Conservation (phyloP, 2,329 filamentous ascomycete species). For the Aspergillus costaricaensis region DNA sequence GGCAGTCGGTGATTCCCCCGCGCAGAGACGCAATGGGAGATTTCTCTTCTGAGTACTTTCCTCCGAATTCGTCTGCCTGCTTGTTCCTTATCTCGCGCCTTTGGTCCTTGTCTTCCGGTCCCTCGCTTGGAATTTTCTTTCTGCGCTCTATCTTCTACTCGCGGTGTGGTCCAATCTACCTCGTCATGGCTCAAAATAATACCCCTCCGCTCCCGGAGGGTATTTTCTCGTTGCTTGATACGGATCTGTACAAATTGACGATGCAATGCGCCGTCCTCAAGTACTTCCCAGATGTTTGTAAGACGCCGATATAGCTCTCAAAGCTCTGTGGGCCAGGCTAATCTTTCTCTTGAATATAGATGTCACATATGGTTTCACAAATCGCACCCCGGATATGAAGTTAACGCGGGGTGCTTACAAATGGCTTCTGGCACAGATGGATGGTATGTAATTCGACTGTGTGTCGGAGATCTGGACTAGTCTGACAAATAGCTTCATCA, state of each 20-base stretch:
- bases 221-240: slow-evolving; percentile 80
- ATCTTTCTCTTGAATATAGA: slow-evolving; percentile 38
- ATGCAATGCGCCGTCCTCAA: slow-evolving; percentile 98
- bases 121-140: background rate
- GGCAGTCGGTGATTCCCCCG: slow-evolving; percentile 7
- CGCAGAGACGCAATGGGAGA: slow-evolving; percentile 11
- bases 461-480: background rate
- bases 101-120: background rate
- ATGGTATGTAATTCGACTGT: slow-evolving; percentile 56
- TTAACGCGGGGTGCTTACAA: slow-evolving; percentile 77
- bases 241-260: slow-evolving; percentile 90
- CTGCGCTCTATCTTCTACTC: background rate
- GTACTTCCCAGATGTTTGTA: slow-evolving; percentile 73
- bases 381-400: slow-evolving; percentile 91
- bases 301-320: slow-evolving; percentile 21
- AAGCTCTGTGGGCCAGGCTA: background rate
- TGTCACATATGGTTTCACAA: slow-evolving; percentile 92
- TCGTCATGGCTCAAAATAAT: slow-evolving; percentile 31
- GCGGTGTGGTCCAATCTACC: background rate
- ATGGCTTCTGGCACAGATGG: slow-evolving; percentile 83
- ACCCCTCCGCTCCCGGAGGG: slow-evolving; percentile 58
- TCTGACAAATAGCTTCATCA: slow-evolving; percentile 36
- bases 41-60: slow-evolving; percentile 8
- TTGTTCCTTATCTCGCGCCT: background rate
- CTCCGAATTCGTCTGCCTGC: background rate